Conservation (phyloP, 768 basidiomycete genomes). For the Scleroderma bovista region DNA sequence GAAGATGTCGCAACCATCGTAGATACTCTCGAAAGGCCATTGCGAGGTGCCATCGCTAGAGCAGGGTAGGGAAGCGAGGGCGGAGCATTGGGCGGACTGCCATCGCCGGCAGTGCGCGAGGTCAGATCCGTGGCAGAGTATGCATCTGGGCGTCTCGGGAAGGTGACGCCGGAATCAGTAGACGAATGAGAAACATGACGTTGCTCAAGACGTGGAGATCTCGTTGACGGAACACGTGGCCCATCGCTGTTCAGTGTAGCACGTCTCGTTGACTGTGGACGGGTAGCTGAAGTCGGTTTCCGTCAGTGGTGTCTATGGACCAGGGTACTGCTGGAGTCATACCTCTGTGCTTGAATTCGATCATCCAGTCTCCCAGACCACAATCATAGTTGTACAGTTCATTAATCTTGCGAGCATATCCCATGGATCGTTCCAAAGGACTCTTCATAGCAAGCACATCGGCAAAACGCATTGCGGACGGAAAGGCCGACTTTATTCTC, state of each 20-base stretch:
- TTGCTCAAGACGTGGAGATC: constrained; percentile 45
- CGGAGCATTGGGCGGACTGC: constrained; percentile 48
- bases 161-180: constrained; percentile 69
- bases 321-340: constrained; percentile 4
- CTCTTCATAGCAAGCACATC: constrained; percentile 56
- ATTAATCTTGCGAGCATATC: constrained; percentile 80
- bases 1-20: constrained; percentile 35
- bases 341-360: constrained; percentile 54
- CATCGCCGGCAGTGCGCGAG: constrained; percentile 39
- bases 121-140: constrained; percentile 73
- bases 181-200: constrained; percentile 70
- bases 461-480: constrained; percentile 64
- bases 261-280: constrained; percentile 24
- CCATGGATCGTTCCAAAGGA: constrained; percentile 59
- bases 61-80: constrained; percentile 73
- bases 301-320: constrained; percentile 4
- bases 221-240: constrained; percentile 31
- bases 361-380: constrained; percentile 74
- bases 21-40: constrained; percentile 24
- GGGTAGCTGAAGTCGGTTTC: constrained; percentile 11
- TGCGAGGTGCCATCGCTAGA: constrained; percentile 38
- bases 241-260: constrained; percentile 15
- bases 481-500: constrained; percentile 39
- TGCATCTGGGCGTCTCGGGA: constrained; percentile 76
- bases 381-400: constrained; percentile 72